Evolutionary conservation across 2,329 filamentous ascomycete genomes (phyloP).

Genomic region (Claviceps capensis): DNA sequence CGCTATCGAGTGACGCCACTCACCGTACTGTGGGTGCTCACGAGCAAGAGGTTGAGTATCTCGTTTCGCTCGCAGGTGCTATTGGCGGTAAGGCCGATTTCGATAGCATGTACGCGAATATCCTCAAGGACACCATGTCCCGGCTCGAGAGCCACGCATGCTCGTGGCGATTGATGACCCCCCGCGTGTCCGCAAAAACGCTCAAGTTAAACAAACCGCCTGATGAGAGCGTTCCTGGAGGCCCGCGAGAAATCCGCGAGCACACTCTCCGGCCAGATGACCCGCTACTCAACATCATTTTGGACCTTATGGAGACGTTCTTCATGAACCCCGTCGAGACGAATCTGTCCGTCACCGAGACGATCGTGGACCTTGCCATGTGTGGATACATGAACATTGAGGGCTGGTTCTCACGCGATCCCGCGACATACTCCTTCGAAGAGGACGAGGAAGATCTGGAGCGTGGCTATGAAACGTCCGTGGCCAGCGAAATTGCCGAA

Average conservation of each 20-base stretch:
- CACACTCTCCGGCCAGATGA: constrained; percentile 51
- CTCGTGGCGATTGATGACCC: constrained; percentile 53
- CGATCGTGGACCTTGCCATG: constrained; percentile 66
- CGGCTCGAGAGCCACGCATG: constrained; percentile 61
- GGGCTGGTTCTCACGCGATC: constrained; percentile 75
- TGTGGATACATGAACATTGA: constrained; percentile 79
- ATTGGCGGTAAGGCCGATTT: constrained; percentile 58
- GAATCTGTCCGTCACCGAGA: constrained; percentile 77
- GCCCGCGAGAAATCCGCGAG: constrained; percentile 43
- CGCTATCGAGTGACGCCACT: constrained; percentile 36
- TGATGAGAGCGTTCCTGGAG: constrained; percentile 40
- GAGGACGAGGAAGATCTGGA: constrained; percentile 22
- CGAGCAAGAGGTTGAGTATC: constrained; percentile 58
- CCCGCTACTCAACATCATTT: constrained; percentile 48
- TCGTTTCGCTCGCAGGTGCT: constrained; percentile 53
- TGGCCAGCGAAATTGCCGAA: constrained; percentile 4
- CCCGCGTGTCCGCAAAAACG: constrained; percentile 42
- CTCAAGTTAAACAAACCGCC: constrained; percentile 39
- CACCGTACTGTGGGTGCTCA: constrained; percentile 60
- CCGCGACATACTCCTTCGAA: constrained; percentile 42
- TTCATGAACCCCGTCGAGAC: constrained; percentile 85
- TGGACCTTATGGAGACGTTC: constrained; percentile 64
- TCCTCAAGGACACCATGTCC: constrained; percentile 57
- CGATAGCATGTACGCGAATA: constrained; percentile 57
- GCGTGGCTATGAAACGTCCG: constrained; percentile 4